phyloP scores from a whole-genome alignment of 129 eudicot genomes.

The Escallonia herrerae region DNA sequence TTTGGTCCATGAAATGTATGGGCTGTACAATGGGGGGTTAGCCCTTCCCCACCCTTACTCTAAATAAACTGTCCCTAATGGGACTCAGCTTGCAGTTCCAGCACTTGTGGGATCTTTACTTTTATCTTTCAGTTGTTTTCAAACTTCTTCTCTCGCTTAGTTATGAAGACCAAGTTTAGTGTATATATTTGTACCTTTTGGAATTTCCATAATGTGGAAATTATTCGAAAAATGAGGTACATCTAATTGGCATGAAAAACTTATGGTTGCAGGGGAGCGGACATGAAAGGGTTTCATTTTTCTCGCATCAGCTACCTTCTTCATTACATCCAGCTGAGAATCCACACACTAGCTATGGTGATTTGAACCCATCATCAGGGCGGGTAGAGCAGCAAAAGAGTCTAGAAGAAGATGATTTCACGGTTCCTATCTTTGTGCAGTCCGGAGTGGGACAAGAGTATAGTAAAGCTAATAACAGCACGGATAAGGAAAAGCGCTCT shows the following conservation, averaged over 20 bases:
- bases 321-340: constrained; percentile 37
- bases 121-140: background rate
- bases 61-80: too few species aligned
- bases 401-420: constrained; percentile 69
- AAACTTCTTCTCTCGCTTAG: background rate
- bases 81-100: background rate
- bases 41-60: too few species aligned
- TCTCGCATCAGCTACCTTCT: constrained; percentile 41
- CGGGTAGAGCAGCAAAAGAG: constrained; percentile 42
- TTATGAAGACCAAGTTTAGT: background rate
- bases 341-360: constrained; percentile 27
- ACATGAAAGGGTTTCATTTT: constrained; percentile 40
- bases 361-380: constrained; percentile 25
- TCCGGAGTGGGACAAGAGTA: constrained; percentile 33
- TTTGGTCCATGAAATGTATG: too few species aligned
- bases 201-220: background rate
- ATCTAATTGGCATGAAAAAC: background rate
- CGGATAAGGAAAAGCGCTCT: constrained; percentile 24
- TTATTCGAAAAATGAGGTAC: background rate
- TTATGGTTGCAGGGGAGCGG: constrained; percentile 45
- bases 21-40: too few species aligned
- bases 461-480: constrained; percentile 20
- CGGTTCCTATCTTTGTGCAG: constrained; percentile 69
- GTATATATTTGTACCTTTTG: background rate
- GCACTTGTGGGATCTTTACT: background rate